Evolutionary conservation across 2,329 filamentous ascomycete genomes (phyloP), one percentile per base, ranked within the genome.

Genomic region (Orbilia oligospora): DNA sequence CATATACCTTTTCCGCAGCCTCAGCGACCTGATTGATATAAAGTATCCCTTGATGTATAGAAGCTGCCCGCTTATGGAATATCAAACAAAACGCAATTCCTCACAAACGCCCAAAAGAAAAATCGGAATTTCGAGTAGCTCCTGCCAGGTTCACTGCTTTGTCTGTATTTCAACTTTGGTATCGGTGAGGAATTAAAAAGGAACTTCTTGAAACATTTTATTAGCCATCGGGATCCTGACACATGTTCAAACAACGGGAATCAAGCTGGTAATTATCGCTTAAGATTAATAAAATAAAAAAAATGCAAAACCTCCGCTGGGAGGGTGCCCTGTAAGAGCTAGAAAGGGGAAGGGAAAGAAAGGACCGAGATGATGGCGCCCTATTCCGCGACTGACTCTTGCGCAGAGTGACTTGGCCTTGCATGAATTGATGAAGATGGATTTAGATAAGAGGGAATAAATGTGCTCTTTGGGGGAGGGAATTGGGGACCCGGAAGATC

Each of bases 341-440:
- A 51, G 27, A 38, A 58, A 14, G 5, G n/a, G n/a, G n/a, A n/a
- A 33, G n/a, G n/a, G 12, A 22, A 46, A 69, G 36, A n/a, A 69
- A 33, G 33, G 33, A 44, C 36, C 12, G 30, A 58, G 20, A 41
- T 18, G 30, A 18, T 58, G 24, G 48, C 24, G 38, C 12, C 51
- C 38, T 53, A 63, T 46, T 67, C 63, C 67, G 61, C 58, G 73
- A 71, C 61, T 44, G 38, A 63, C 33, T 55, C 10, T 65, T 66
- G 73, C 18, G 73, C 73, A 71, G 38, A 71, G 67, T 77, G 73
- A 77, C 67, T 77, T 77, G 73, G 66, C 73, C 61, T 71, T 77
- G 73, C 73, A 77, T 77, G 30, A 71, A 33, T 49, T 24, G 14
- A 27, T 48, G 36, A 22, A 33, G 5, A 48, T 44, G 73, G 53